phyloP scores from a whole-genome alignment of 2,329 filamentous ascomycete species.

The Stemphylium beticola region DNA sequence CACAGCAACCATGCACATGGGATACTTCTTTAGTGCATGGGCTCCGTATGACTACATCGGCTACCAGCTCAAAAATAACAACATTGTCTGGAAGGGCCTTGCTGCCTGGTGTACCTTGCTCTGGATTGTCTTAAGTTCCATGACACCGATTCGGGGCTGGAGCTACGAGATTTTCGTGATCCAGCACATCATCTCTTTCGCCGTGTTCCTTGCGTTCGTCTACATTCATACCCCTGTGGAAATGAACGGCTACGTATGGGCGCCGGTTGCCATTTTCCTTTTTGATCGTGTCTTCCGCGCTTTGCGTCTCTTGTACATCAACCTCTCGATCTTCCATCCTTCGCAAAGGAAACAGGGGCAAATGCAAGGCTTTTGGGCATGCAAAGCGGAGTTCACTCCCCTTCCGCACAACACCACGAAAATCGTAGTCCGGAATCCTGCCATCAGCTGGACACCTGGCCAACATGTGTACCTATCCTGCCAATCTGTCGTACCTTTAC shows the following conservation, averaged over 20 bases:
- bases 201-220: constrained; percentile 67
- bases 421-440: constrained; percentile 62
- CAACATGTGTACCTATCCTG: constrained; percentile 69
- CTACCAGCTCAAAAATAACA: constrained; percentile 65
- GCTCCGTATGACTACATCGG: constrained; percentile 64
- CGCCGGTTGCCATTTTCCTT: constrained; percentile 66
- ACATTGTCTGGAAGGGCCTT: constrained; percentile 70
- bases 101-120: constrained; percentile 70
- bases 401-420: constrained; percentile 63
- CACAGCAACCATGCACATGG: constrained; percentile 72
- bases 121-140: constrained; percentile 69
- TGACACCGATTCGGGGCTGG: constrained; percentile 69
- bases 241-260: constrained; percentile 69
- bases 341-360: constrained; percentile 36
- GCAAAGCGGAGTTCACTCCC: constrained; percentile 50
- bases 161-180: constrained; percentile 73
- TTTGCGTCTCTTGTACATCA: constrained; percentile 46
- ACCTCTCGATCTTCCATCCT: constrained; percentile 50
- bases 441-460: constrained; percentile 65
- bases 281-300: constrained; percentile 66
- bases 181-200: constrained; percentile 69
- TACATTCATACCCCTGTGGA: constrained; percentile 67
- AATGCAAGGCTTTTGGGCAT: constrained; percentile 43
- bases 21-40: constrained; percentile 67
- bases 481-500: constrained; percentile 62